Conservation (phyloP, 2,329 filamentous ascomycete genomes). For the Tolypocladium sp. region DNA sequence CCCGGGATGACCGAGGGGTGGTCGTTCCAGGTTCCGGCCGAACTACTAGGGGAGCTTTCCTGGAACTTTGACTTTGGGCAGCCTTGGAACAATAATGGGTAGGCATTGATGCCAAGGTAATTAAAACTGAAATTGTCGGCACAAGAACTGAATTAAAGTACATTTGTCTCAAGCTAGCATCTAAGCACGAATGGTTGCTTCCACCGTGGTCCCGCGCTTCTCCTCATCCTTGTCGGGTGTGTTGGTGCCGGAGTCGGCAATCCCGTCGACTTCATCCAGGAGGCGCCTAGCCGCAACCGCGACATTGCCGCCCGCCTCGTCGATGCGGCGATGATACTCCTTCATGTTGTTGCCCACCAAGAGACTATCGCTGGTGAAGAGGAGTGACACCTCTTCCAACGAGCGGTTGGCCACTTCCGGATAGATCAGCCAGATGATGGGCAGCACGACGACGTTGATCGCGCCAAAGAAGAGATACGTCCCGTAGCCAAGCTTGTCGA, state of each 20-base stretch:
- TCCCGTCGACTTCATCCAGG: slow-evolving; percentile 11
- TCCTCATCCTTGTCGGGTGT: background rate
- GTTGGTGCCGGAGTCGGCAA: background rate
- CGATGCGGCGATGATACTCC: slow-evolving; percentile 11
- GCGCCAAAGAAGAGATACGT: slow-evolving; percentile 44
- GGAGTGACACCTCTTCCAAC: slow-evolving; percentile 26
- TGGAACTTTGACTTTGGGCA: slow-evolving; percentile 10
- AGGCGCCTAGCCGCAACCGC: slow-evolving; percentile 10
- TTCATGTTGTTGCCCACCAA: slow-evolving; percentile 37
- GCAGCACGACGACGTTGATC: slow-evolving; percentile 40
- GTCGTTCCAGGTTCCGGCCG: slow-evolving; percentile 45
- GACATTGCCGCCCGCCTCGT: slow-evolving; percentile 11
- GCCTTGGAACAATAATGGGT: background rate
- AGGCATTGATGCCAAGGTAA: background rate
- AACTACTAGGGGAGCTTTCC: slow-evolving; percentile 8
- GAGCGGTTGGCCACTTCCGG: slow-evolving; percentile 7
- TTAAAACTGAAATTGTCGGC: background rate
- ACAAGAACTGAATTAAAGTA: background rate
- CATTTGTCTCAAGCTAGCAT: background rate
- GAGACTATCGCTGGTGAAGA: slow-evolving; percentile 37
- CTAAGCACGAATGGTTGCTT: background rate
- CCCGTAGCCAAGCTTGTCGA: slow-evolving; percentile 32
- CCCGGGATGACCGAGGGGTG: slow-evolving; percentile 3
- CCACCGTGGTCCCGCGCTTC: background rate
- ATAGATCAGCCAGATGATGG: slow-evolving; percentile 35